Evolutionary conservation across 805 yeast species (phyloP), one percentile per base, ranked within the genome.

Genomic region (Ogataea paradorogensis): DNA sequence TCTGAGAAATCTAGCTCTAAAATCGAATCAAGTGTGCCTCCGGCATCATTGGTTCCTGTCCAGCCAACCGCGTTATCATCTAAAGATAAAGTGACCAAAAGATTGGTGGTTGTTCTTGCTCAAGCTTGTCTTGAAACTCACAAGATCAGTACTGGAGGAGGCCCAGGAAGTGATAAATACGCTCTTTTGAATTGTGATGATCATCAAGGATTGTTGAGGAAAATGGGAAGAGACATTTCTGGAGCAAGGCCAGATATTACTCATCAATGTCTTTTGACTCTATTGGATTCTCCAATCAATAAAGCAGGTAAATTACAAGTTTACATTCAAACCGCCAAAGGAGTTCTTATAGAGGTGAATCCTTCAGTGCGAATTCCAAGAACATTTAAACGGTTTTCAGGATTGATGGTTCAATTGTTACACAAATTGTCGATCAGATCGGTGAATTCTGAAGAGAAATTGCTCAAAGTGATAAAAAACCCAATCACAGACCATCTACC

Each of bases 191-290:
- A 93, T 69, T 93, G 99, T 71, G 99, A 93, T 63, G 99, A 93
- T 62, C 99, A 93, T 63, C 99, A 93, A 68, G 97, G 97, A 11
- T 71, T 91, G 37, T 70, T 93, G 55, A 84, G 91, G 63, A 91
- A 89, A 61, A 88, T 91, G 95, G 95, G 95, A 38, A 79, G 98
- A 60, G 98, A 93, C 59, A 91, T 93, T 48, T 87, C 95, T 34
- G 99, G 93, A 60, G 98, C 97, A 7, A 80, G 99, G 64, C 99
- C 99, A n/a, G 99, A 93, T 63, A 93, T 93, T 56, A 93, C 99
- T 30, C 99, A 93, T 62, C 99, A 91, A 67, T 93, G 99, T 72
- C 76, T 93, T 29, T 73, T 93, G 64, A 91, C 99, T 3, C 71
- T 93, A 49, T 72, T 93, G 55, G 99, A 93, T 63, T 87, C 96